These are phyloP conservation scores for Neostapfia colusana DNA, from an alignment of 176 grass and related monocot genomes.

Conservation along the genomic window DNA sequence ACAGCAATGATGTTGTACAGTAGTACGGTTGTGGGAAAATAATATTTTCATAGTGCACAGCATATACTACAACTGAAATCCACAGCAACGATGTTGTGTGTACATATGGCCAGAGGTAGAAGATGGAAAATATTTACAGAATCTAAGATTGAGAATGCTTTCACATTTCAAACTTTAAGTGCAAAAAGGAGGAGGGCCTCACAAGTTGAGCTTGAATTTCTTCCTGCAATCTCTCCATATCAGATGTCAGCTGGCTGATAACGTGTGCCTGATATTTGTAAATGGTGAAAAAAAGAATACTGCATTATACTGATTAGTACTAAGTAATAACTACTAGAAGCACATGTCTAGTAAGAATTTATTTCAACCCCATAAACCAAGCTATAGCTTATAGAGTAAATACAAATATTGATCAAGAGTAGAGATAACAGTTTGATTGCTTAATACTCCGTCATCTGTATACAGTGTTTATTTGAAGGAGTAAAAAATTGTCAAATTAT, in stretches of 20 bases:
- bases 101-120: too few relatives aligned
- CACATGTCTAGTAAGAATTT: slow-evolving; percentile 18
- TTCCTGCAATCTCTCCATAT: slow-evolving; percentile 79
- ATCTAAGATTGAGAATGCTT: neutral
- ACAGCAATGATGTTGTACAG: too few relatives aligned
- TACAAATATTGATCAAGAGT: slow-evolving; percentile 18
- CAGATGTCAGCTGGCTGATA: slow-evolving; percentile 86
- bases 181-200: slow-evolving; percentile 39
- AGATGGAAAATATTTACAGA: neutral
- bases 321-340: neutral
- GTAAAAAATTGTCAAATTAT: neutral
- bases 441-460: neutral
- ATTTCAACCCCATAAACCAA: slow-evolving; percentile 3
- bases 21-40: neutral
- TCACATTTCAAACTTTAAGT: slow-evolving; percentile 14
- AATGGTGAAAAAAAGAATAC: neutral
- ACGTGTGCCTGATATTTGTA: slow-evolving; percentile 63
- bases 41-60: neutral
- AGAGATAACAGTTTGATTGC: neutral
- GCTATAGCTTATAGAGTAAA: slow-evolving; percentile 17
- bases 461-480: neutral
- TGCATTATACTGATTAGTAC: neutral
- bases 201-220: slow-evolving; percentile 97
- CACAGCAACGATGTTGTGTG: neutral
- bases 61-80: neutral